Evolutionary conservation across 75 land plant species (phyloP), one percentile per base, ranked within the genome.

Genomic region (Pinus tabuliformis): DNA sequence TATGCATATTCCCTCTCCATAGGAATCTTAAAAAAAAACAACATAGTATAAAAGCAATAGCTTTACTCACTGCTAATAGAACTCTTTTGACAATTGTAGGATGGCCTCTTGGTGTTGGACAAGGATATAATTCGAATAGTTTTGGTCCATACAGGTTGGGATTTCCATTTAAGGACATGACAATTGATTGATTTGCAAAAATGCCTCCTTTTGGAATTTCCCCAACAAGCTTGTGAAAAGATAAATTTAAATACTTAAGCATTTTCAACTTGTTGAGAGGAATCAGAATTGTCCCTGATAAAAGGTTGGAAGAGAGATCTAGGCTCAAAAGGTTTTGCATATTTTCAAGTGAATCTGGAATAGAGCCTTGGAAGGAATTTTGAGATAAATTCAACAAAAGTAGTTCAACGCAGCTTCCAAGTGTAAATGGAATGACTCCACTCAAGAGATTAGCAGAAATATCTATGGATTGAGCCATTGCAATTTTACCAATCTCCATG

Each of bases 81-180:
- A 61, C 63, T 13, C 26, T 24, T 12, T 61, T 20, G 45, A 26
- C 2, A 77, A 33, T 5, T 66, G 11, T 6, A 84, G 57, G 3
- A 30, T 17, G 59, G 37, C 14, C 73, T 75, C 0, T 80, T 15
- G 21, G 57, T 71, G 7, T 45, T 22, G 20, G 85, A 82, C 17
- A 83, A 28, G 13, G 0, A 18, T 17, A 78, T 82, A 21, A 70
- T 2, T 2, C 73, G 56, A 21, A 56, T 8, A 20, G 45, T 80
- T 12, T 3, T 9, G 9, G 42, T 3, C 37, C 81, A 49, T 12
- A 49, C 1, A 49, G 12, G 54, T 49, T 9, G 12, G 54, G 13
- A 1, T 49, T 49, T 49, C 12, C 54, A 9, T 49, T 49, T 49
- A 49, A 9, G 54, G 54, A 49, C 11, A 49, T 49, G 12, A 49